Percentiles rank a stretch among this genome's conserved stretches.
Conservation (phyloP, 345 rosid species). For the Pistacia integerrima region DNA sequence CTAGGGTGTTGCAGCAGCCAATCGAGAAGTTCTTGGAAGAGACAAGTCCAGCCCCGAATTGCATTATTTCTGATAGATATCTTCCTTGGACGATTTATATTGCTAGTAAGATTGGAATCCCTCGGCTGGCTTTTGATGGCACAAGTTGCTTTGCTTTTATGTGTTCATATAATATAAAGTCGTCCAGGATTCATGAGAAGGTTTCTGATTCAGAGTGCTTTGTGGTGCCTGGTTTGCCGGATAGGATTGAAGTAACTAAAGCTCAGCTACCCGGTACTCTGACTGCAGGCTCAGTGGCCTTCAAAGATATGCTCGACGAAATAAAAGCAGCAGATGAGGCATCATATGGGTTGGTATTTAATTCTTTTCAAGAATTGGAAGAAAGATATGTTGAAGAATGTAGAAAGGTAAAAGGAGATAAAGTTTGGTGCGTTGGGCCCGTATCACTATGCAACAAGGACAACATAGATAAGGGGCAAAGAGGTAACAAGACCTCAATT, state of each 20-base stretch:
- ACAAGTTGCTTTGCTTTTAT: conserved; percentile 5
- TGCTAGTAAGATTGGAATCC: conserved; percentile 6
- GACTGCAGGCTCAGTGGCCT: not conserved
- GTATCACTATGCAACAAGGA: conserved; percentile 14
- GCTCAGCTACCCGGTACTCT: not conserved
- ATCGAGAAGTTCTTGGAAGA: conserved; percentile 4
- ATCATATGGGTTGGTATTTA: conserved; percentile 10
- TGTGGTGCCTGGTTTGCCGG: conserved; percentile 19
- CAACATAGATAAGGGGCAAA: not conserved
- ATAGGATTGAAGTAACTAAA: conserved; percentile 5
- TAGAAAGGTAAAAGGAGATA: not conserved
- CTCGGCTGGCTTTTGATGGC: conserved; percentile 18
- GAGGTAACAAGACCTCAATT: not conserved
- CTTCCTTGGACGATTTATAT: conserved; percentile 7
- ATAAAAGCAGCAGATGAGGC: conserved; percentile 5
- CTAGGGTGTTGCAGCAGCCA: conserved; percentile 11
- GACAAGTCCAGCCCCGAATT: not conserved
- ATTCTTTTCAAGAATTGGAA: conserved; percentile 22
- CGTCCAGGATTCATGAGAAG: not conserved
- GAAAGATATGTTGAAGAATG: not conserved
- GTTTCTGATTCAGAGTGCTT: conserved; percentile 1
- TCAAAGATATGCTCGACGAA: not conserved
- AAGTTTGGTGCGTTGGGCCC: conserved; percentile 22
- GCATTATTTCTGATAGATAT: conserved; percentile 18
- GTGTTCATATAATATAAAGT: not conserved